Percentiles rank a stretch among this genome's conserved stretches.
Evolutionary conservation across 2,329 filamentous ascomycete species (phyloP).

Genomic region (Atkinsonella texensis): DNA sequence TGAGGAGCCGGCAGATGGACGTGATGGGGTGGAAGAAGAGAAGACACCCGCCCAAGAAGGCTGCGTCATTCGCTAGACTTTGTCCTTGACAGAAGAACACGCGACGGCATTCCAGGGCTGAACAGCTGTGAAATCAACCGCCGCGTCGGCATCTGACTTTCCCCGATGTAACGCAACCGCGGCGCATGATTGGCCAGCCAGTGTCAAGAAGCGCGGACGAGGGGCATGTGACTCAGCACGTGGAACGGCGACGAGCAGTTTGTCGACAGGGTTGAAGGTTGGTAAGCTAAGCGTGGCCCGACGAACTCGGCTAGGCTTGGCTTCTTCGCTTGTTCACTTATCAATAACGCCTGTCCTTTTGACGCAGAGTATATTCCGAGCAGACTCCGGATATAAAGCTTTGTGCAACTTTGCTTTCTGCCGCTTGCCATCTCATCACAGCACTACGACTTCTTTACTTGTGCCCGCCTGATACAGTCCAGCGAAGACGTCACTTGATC

Average conservation of each 20-base stretch:
- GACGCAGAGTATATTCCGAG: neutral
- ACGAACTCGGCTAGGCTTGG: neutral
- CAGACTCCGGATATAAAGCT: neutral
- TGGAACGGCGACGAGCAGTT: neutral
- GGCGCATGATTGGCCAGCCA: neutral
- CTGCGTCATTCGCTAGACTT: neutral
- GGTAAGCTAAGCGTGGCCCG: neutral
- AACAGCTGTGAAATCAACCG: no score
- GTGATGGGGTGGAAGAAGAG: neutral
- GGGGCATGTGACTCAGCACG: neutral
- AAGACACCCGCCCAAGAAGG: neutral
- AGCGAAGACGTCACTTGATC: neutral
- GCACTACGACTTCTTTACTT: no score
- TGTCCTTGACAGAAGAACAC: no score
- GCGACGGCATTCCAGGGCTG: no score
- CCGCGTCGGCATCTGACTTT: neutral
- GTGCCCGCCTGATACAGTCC: neutral
- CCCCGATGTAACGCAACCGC: neutral
- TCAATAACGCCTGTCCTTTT: neutral
- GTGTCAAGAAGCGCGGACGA: neutral
- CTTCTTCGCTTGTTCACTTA: neutral
- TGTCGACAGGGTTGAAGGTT: neutral
- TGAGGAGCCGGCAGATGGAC: neutral
- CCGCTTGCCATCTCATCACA: no score
- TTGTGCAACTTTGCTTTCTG: neutral